Conservation (phyloP, 306 rosid genomes). For the Cicer judaicum region DNA sequence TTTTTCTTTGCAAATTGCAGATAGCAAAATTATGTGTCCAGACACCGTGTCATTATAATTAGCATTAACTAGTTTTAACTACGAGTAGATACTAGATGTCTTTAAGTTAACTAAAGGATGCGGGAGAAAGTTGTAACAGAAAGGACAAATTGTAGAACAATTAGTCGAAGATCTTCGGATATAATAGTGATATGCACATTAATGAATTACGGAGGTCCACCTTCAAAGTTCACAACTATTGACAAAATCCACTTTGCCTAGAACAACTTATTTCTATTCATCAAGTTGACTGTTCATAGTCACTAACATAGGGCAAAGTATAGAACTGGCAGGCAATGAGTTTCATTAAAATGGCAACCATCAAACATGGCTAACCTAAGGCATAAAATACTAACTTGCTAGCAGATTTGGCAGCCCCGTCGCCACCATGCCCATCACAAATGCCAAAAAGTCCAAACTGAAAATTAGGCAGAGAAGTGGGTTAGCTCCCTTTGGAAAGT, state of each 20-base stretch:
- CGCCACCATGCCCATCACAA: conserved; percentile 98
- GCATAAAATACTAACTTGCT: conserved; percentile 78
- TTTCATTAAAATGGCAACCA: conserved; percentile 34
- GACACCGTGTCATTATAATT: background rate
- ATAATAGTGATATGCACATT: conserved; percentile 20
- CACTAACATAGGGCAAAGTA: conserved; percentile 26
- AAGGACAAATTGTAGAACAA: conserved; percentile 18
- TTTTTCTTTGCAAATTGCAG: conserved; percentile 18
- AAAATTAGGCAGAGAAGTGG: conserved; percentile 49
- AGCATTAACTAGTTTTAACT: background rate
- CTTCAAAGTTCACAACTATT: conserved; percentile 17
- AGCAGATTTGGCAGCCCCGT: conserved; percentile 86
- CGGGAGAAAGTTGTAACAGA: conserved; percentile 14
- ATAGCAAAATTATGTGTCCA: background rate
- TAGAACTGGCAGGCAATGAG: conserved; percentile 6
- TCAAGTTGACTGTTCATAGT: background rate
- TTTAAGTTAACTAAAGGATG: conserved; percentile 30
- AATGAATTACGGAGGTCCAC: conserved; percentile 12
- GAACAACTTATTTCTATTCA: conserved; percentile 26
- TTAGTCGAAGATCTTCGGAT: conserved; percentile 23
- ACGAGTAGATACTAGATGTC: background rate
- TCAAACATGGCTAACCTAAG: conserved; percentile 44
- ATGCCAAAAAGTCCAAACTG: conserved; percentile 95
- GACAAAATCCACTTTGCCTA: background rate
- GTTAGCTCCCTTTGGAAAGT: conserved; percentile 47